Conservation (phyloP, 2,329 filamentous ascomycete species). For the Fusarium azukiicola region DNA sequence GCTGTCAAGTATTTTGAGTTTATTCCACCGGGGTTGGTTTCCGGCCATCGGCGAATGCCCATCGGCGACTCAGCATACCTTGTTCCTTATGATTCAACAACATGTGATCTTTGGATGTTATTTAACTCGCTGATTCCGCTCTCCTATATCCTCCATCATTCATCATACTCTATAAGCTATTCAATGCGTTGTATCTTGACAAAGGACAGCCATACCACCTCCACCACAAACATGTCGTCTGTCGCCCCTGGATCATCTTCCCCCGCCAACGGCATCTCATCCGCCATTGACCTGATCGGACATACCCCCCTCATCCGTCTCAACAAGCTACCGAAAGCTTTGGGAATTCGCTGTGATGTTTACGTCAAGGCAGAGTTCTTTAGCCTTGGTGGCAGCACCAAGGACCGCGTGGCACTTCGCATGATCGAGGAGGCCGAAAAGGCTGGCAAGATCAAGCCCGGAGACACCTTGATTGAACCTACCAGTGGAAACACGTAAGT, state of each 20-base stretch:
- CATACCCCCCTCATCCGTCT: slow-evolving; percentile 95
- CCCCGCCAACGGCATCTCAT: slow-evolving; percentile 50
- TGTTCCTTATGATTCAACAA: not conserved
- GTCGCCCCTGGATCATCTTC: not conserved
- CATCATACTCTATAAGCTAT: not conserved
- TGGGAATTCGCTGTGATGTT: slow-evolving; percentile 93
- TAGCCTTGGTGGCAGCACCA: slow-evolving; percentile 95
- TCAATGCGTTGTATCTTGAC: not conserved
- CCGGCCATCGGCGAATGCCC: slow-evolving; percentile 8
- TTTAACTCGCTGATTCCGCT: not conserved
- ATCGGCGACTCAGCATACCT: not conserved
- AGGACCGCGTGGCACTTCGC: slow-evolving; percentile 95
- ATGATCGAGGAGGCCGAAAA: slow-evolving; percentile 99
- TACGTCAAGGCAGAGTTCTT: slow-evolving; percentile 96
- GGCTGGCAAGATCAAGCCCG: slow-evolving; percentile 96
- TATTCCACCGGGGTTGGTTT: not conserved
- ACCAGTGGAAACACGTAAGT: slow-evolving; percentile 93
- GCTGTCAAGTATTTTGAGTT: not conserved
- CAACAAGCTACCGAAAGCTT: slow-evolving; percentile 93
- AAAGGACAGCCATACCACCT: not conserved
- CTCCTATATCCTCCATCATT: not conserved
- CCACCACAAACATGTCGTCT: not conserved
- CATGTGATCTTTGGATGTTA: slow-evolving; percentile 5
- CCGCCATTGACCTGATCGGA: slow-evolving; percentile 92
- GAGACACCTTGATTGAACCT: slow-evolving; percentile 97